A percentile compares a stretch with the other conserved stretches of the same genome.
Conservation (phyloP, 2,329 filamentous ascomycete genomes). For the Fusarium drepaniforme region DNA sequence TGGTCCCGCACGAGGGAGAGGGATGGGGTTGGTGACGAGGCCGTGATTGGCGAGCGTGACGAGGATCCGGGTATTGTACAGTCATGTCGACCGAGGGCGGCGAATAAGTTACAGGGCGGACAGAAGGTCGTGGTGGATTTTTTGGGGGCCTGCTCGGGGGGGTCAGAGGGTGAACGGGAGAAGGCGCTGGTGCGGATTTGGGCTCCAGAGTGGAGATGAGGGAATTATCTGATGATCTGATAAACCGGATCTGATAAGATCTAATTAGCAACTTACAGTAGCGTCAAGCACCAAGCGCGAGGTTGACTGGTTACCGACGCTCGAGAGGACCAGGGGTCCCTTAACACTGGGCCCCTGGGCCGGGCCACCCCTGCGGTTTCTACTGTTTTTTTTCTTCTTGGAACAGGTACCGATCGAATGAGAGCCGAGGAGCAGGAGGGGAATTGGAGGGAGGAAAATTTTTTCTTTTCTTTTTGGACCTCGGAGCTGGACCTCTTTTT, state of each 20-base stretch:
- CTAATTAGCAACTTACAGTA: slow-evolving; percentile 41
- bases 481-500: not conserved
- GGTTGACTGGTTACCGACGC: slow-evolving; percentile 39
- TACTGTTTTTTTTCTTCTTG: slow-evolving; percentile 19
- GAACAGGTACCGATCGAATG: slow-evolving; percentile 33
- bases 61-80: slow-evolving; percentile 3
- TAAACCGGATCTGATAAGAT: slow-evolving; percentile 62
- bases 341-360: slow-evolving; percentile 20
- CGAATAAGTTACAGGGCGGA: slow-evolving; percentile 9
- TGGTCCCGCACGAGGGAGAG: slow-evolving; percentile 19
- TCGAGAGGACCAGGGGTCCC: slow-evolving; percentile 26
- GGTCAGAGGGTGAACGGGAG: slow-evolving; percentile 1
- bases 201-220: slow-evolving; percentile 50
- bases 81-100: slow-evolving; percentile 13
- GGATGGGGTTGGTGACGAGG: slow-evolving; percentile 6
- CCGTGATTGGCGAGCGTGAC: slow-evolving; percentile 28
- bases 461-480: slow-evolving; percentile 21
- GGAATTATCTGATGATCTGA: slow-evolving; percentile 68
- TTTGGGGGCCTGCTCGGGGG: not conserved
- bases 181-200: slow-evolving; percentile 14
- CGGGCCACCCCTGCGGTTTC: slow-evolving; percentile 16
- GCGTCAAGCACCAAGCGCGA: slow-evolving; percentile 33
- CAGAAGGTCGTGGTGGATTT: slow-evolving; percentile 10
- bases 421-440: slow-evolving; percentile 10
- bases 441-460: slow-evolving; percentile 15